phyloP scores from a whole-genome alignment of 1,284 basidiomycete genomes.

The Puccinia coronata region DNA sequence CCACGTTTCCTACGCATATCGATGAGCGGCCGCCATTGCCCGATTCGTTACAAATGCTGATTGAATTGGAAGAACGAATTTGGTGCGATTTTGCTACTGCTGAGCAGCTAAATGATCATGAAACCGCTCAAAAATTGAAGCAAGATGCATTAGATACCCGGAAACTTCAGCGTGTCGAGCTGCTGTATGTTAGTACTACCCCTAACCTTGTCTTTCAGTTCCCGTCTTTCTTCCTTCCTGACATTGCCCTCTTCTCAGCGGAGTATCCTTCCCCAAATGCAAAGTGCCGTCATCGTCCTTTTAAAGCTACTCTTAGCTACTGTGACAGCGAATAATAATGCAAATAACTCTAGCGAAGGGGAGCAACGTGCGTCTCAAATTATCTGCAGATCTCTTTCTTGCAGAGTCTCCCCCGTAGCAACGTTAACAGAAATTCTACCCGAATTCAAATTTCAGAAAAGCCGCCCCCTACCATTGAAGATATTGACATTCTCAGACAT shows the following conservation, averaged over 20 bases:
- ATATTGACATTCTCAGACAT: conserved; percentile 90
- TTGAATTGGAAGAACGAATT: conserved; percentile 70
- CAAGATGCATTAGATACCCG: conserved; percentile 56
- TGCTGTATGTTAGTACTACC: conserved; percentile 75
- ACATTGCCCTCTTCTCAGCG: conserved; percentile 51
- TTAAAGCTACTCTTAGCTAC: conserved; percentile 84
- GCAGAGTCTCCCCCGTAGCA: not conserved
- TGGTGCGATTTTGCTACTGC: conserved; percentile 58
- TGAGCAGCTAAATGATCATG: conserved; percentile 52
- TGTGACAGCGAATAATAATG: conserved; percentile 67
- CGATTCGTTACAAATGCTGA: conserved; percentile 54
- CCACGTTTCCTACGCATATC: conserved; percentile 57
- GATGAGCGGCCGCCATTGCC: conserved; percentile 29
- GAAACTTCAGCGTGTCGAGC: conserved; percentile 80
- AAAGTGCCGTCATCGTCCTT: conserved; percentile 83
- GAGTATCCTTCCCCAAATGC: conserved; percentile 75
- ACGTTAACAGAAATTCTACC: conserved; percentile 7
- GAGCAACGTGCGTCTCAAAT: conserved; percentile 36
- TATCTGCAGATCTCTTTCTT: not conserved
- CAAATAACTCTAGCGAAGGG: conserved; percentile 51
- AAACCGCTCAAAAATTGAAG: conserved; percentile 36
- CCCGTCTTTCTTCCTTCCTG: not conserved
- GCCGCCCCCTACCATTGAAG: conserved; percentile 81
- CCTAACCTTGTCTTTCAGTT: not conserved
- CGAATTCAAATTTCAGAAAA: conserved; percentile 58